A percentile compares a stretch with the other conserved stretches of the same genome.
Evolutionary conservation across 495 filamentous ascomycete genomes (phyloP).

Genomic region (Diplogelasinospora grovesii): DNA sequence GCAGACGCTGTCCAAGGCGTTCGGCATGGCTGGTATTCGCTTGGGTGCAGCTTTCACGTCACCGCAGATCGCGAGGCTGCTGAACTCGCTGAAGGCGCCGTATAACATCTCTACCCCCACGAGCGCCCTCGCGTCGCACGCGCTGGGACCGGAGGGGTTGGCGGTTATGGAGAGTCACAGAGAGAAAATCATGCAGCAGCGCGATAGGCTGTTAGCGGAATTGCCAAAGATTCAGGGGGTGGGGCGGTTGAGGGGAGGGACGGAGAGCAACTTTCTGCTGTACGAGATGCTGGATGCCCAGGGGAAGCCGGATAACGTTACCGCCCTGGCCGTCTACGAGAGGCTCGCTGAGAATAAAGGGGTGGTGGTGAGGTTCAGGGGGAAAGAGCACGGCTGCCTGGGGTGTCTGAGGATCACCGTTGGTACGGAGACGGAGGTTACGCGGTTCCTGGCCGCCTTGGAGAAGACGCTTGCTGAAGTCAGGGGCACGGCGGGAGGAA

Average conservation of each 20-base stretch:
- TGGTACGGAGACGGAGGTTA: constrained; percentile 81
- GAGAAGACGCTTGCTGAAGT: constrained; percentile 53
- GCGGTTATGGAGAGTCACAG: constrained; percentile 63
- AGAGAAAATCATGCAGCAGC: constrained; percentile 62
- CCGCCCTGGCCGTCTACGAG: constrained; percentile 75
- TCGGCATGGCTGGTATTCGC: constrained; percentile 89
- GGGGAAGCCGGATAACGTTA: constrained; percentile 69
- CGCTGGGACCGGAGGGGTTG: constrained; percentile 58
- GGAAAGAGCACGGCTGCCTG: constrained; percentile 81
- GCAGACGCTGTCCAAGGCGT: constrained; percentile 95
- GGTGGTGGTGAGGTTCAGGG: constrained; percentile 88
- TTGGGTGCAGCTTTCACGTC: constrained; percentile 60
- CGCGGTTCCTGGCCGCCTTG: constrained; percentile 64
- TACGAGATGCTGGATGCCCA: constrained; percentile 73
- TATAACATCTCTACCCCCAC: constrained; percentile 91
- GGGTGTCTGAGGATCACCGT: constrained; percentile 90
- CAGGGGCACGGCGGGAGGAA: constrained; percentile 23
- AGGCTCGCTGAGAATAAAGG: constrained; percentile 77
- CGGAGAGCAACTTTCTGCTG: constrained; percentile 80
- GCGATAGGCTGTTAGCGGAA: constrained; percentile 65
- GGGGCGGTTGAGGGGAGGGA: constrained; percentile 74
- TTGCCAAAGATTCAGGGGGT: constrained; percentile 71
- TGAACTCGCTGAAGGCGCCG: constrained; percentile 90
- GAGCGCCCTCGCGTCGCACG: constrained; percentile 68
- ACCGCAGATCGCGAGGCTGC: constrained; percentile 53